Percentiles rank a stretch among this genome's conserved stretches.
Conservation (phyloP, 2,329 filamentous ascomycete species). For the Penicillium decumbens region DNA sequence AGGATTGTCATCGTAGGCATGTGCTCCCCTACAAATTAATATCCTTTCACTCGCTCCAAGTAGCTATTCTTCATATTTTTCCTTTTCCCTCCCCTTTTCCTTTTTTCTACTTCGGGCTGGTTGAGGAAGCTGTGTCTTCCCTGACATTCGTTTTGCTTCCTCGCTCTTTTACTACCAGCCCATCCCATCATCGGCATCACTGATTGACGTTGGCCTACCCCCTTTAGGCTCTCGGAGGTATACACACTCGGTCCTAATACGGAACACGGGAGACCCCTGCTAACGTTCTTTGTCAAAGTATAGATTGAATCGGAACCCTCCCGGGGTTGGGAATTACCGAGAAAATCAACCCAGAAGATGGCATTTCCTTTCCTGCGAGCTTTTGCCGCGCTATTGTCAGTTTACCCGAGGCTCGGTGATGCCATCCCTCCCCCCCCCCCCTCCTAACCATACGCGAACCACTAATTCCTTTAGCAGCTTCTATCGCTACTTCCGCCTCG, state of each 20-base stretch:
- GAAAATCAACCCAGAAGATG: slow-evolving; percentile 21
- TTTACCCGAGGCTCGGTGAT: background rate
- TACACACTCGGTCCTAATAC: background rate
- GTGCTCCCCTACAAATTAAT: slow-evolving; percentile 27
- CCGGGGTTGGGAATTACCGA: background rate
- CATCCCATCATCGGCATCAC: background rate
- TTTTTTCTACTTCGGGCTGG: slow-evolving; percentile 18
- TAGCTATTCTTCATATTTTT: slow-evolving; percentile 12
- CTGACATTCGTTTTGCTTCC: slow-evolving; percentile 23
- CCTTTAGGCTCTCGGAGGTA: background rate
- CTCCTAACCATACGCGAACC: background rate
- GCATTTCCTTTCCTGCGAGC: slow-evolving; percentile 38
- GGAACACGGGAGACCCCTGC: background rate
- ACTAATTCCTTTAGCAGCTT: slow-evolving; percentile 54
- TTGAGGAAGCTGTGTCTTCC: slow-evolving; percentile 23
- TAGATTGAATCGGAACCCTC: background rate
- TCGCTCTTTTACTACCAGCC: slow-evolving; percentile 13
- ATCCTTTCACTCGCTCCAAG: slow-evolving; percentile 13
- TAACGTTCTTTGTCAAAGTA: background rate
- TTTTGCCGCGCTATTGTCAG: slow-evolving; percentile 43
- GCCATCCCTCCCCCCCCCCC: background rate
- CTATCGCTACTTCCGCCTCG: slow-evolving; percentile 78
- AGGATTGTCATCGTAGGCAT: slow-evolving; percentile 21
- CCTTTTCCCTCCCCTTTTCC: slow-evolving; percentile 15
- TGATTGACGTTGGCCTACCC: background rate